Conservation (phyloP, 1,284 basidiomycete genomes). For the Ganoderma sinense region DNA sequence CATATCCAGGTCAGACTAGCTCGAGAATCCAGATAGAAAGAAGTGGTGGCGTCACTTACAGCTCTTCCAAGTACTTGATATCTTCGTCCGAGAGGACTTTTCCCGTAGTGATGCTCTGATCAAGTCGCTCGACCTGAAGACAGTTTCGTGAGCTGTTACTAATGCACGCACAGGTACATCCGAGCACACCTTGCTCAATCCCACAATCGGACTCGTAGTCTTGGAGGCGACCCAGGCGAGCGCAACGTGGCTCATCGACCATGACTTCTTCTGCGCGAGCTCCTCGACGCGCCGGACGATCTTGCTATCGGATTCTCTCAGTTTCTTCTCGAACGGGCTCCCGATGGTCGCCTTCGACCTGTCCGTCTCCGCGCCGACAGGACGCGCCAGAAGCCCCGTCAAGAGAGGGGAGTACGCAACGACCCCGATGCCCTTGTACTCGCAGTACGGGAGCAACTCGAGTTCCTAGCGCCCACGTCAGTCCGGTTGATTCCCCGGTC, state of each 20-base stretch:
- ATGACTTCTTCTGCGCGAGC: slow-evolving; percentile 44
- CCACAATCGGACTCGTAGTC: slow-evolving; percentile 49
- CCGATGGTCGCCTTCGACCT: slow-evolving; percentile 37
- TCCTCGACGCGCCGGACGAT: slow-evolving; percentile 52
- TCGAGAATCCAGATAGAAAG: neutral
- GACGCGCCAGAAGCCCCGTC: slow-evolving; percentile 48
- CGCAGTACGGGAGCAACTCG: slow-evolving; percentile 57
- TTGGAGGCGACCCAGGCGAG: slow-evolving; percentile 48
- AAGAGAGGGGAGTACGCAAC: slow-evolving; percentile 51
- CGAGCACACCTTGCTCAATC: slow-evolving; percentile 33
- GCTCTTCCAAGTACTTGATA: slow-evolving; percentile 33
- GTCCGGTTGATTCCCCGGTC: slow-evolving; percentile 48
- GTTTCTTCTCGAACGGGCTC: slow-evolving; percentile 37
- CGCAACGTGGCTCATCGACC: slow-evolving; percentile 52
- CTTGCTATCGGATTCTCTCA: slow-evolving; percentile 39
- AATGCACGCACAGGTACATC: neutral
- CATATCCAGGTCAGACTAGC: neutral
- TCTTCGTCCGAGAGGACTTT: slow-evolving; percentile 30
- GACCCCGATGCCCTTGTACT: slow-evolving; percentile 53
- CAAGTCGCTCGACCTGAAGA: slow-evolving; percentile 17
- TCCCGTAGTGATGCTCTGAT: slow-evolving; percentile 20
- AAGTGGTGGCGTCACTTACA: slow-evolving; percentile 16
- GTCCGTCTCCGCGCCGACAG: slow-evolving; percentile 39
- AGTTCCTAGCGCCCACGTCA: slow-evolving; percentile 48
- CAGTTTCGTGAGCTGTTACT: neutral